phyloP scores from a whole-genome alignment of 192 early-diverging fungal genomes.

The Entrophospora sp. region DNA sequence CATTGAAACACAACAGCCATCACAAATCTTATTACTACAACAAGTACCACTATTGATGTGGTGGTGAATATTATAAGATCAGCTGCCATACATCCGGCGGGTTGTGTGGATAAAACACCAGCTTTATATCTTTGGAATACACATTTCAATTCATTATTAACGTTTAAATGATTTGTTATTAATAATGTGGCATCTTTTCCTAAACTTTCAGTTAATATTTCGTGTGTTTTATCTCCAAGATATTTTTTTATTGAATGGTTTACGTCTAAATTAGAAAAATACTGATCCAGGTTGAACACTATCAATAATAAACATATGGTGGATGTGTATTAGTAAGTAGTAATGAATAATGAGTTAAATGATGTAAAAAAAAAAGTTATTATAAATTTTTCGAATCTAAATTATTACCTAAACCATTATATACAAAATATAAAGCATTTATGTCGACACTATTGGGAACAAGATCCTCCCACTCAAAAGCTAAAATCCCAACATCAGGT shows the following conservation, averaged over 20 bases:
- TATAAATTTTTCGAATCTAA: too few species aligned
- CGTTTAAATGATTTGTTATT: not conserved
- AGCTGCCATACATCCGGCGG: conserved; percentile 75
- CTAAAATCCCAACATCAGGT: not conserved
- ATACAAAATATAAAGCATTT: not conserved
- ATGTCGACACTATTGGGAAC: not conserved
- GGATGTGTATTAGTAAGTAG: too few species aligned
- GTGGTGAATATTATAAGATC: conserved; percentile 67
- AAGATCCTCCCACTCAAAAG: not conserved
- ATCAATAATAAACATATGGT: too few species aligned
- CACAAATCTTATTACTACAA: conserved; percentile 57
- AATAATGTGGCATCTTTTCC: not conserved
- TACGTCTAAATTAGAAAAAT: too few species aligned
- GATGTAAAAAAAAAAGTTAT: too few species aligned
- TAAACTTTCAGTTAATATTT: not conserved
- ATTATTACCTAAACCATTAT: not conserved
- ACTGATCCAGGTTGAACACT: too few species aligned
- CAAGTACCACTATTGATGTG: conserved; percentile 53
- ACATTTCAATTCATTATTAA: conserved; percentile 50
- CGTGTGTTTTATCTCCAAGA: not conserved
- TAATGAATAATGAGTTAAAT: too few species aligned
- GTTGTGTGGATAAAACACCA: conserved; percentile 46
- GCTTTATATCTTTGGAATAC: conserved; percentile 66
- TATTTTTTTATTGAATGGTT: too few species aligned
- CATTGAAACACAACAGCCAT: conserved; percentile 71